Evolutionary conservation across 805 yeast species (phyloP), one percentile per base, ranked within the genome.

Genomic region (Candida wancherniae): DNA sequence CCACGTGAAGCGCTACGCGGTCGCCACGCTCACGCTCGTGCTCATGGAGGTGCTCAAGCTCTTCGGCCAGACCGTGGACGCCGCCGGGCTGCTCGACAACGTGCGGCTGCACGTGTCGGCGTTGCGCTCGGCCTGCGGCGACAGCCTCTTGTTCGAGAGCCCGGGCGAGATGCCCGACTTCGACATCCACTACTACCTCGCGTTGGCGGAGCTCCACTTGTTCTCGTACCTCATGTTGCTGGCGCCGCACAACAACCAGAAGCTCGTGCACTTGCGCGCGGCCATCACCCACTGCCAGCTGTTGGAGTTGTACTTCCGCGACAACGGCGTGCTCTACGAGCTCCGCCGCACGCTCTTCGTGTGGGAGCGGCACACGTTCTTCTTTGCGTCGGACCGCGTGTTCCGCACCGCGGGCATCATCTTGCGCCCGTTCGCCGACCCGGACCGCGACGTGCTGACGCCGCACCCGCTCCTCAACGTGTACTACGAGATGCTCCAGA

Each of bases 171-270:
- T 11, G 5, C 6, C 9, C 13, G 18, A 15, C 9, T 24, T 21
- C 19, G 36, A 29, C n/a, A 26, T 28, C 9, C 40, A 33, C 23
- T 40, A 24, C 24, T 28, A 34, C 15, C 37, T 40, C 5, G 33
- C 41, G 9, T 28, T 39, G 23, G 37, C 37, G 11, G 42, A 40
- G 15, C 37, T 40, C 13, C 44, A 40, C 31, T 25, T 34, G 31
- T 38, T 33, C 29, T 32, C 36, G 9, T 38, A 23, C 24, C 28
- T 37, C 16, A 21, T 23, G 14, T 22, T 39, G 26, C 13, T 16
- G 15, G 18, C 24, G 4, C 26, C 27, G 9, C 26, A 28, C 13
- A 28, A 21, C 31, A 17, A 20, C 21, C 26, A 30, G 9, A 36
- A 28, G 19, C 19, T 24, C 12, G 25, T 33, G 6, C 42, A 40